Conservation (phyloP, 2,329 filamentous ascomycete genomes). For the Fusarium sp. region DNA sequence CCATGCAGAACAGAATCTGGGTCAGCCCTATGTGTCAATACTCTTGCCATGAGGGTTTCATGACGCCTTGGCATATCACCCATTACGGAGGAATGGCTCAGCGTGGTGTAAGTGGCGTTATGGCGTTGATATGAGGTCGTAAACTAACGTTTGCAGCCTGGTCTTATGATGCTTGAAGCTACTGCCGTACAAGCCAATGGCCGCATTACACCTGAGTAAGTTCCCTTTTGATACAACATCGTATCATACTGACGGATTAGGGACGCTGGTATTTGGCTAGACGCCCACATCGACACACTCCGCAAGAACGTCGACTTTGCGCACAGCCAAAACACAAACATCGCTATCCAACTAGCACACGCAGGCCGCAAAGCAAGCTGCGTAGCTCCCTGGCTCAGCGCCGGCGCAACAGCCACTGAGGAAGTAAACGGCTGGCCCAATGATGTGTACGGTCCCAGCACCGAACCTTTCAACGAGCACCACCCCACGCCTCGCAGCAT, state of each 20-base stretch:
- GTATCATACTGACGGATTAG: slow-evolving; percentile 56
- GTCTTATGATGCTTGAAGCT: slow-evolving; percentile 75
- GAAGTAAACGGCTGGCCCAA: slow-evolving; percentile 64
- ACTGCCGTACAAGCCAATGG: slow-evolving; percentile 75
- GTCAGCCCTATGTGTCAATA: slow-evolving; percentile 62
- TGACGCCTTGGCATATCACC: slow-evolving; percentile 77
- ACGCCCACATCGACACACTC: slow-evolving; percentile 73
- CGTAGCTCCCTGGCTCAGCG: slow-evolving; percentile 66
- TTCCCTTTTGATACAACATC: no score
- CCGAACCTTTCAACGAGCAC: slow-evolving; percentile 65
- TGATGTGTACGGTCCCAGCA: slow-evolving; percentile 60
- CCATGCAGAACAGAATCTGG: slow-evolving; percentile 59
- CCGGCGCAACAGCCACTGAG: slow-evolving; percentile 56
- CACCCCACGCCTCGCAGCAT: slow-evolving; percentile 72
- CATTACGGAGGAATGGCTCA: slow-evolving; percentile 79
- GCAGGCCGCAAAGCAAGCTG: slow-evolving; percentile 69
- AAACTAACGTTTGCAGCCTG: slow-evolving; percentile 53
- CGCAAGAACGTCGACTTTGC: slow-evolving; percentile 72
- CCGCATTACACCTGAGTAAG: slow-evolving; percentile 73
- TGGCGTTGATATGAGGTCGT: neutral
- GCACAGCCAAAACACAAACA: slow-evolving; percentile 72
- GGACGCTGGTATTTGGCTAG: slow-evolving; percentile 70
- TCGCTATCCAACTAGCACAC: slow-evolving; percentile 77
- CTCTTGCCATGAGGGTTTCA: slow-evolving; percentile 64
- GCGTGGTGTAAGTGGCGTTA: slow-evolving; percentile 63